Evolutionary conservation across 331 rosid genomes (phyloP), one percentile per base, ranked within the genome.

Genomic region (Quercus lobata): DNA sequence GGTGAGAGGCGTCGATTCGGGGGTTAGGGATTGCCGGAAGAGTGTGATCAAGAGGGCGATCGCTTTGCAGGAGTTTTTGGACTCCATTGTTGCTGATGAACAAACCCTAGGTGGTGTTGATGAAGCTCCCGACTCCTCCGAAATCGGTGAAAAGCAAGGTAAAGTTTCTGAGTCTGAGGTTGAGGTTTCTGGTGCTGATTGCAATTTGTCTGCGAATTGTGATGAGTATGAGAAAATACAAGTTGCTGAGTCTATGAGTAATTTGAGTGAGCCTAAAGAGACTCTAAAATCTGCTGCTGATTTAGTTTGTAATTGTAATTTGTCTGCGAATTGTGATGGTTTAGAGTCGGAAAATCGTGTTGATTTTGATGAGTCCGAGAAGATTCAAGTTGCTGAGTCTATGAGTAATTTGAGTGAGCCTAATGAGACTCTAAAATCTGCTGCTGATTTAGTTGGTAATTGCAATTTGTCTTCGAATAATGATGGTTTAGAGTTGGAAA

Each of bases 61-160:
- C 73, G 84, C 82, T 0, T 79, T 91, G 81, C 97, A 90, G 78
- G 98, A 94, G 55, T 24, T 76, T 52, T 57, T 91, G 57, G 98
- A 94, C 70, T 76, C 79, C 5, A 66, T 87, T 2, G 85, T 49
- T 6, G 80, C 78, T 15, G 74, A 61, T 21, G 75, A 71, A 17
- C 75, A 15, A 17, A 58, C 66, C 10, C 4, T 32, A 2, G 34
- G 46, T 19, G 55, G 2, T 10, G 46, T 34, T 29, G 49, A 53
- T 49, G 82, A 44, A 4, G 37, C 60, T 71, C 55, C 56, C 1
- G 55, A 29, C 6, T 18, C 72, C 7, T 55, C 2, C 15, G 66
- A 9, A 3, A 10, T 22, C 6, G 66, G 11, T 1, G 73, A 22
- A 53, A 66, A 3, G 22, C 12, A 27, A 60, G 78, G 27, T 32